phyloP scores from a whole-genome alignment of 78 protist species.

The Speleostelium caveatum region DNA sequence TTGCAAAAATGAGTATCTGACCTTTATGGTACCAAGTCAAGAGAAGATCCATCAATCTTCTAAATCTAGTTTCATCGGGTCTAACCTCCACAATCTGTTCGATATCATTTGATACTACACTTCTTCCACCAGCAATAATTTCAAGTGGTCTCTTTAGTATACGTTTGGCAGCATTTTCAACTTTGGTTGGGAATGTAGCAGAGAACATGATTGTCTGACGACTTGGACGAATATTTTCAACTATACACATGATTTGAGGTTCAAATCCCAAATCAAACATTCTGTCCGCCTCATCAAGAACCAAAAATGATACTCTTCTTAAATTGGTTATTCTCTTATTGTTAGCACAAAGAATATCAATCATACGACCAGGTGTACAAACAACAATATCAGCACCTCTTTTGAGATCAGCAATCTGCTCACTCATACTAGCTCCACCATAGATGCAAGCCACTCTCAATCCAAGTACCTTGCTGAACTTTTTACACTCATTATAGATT shows the following conservation, averaged over 20 bases:
- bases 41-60: constrained; percentile 84
- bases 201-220: constrained; percentile 96
- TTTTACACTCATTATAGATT: constrained; percentile 86
- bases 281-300: constrained; percentile 99
- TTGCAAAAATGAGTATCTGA: constrained; percentile 93
- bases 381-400: constrained; percentile 97
- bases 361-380: constrained; percentile 99
- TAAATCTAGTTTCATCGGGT: constrained; percentile 57
- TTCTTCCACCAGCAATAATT: constrained; percentile 94
- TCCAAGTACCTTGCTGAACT: constrained; percentile 80
- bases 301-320: constrained; percentile 93
- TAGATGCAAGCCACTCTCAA: constrained; percentile 89
- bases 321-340: constrained; percentile 94
- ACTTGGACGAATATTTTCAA: constrained; percentile 92
- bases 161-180: constrained; percentile 83
- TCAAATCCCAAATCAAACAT: constrained; percentile 99
- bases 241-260: constrained; percentile 93
- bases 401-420: constrained; percentile 96
- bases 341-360: constrained; percentile 96
- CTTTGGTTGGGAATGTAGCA: constrained; percentile 96
- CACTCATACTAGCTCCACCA: constrained; percentile 96
- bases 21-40: constrained; percentile 77
- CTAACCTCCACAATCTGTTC: constrained; percentile 94
- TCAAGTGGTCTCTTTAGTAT: constrained; percentile 92
- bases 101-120: constrained; percentile 85